Conservation (phyloP, 768 basidiomycete species). For the Russula griseocarnosa region DNA sequence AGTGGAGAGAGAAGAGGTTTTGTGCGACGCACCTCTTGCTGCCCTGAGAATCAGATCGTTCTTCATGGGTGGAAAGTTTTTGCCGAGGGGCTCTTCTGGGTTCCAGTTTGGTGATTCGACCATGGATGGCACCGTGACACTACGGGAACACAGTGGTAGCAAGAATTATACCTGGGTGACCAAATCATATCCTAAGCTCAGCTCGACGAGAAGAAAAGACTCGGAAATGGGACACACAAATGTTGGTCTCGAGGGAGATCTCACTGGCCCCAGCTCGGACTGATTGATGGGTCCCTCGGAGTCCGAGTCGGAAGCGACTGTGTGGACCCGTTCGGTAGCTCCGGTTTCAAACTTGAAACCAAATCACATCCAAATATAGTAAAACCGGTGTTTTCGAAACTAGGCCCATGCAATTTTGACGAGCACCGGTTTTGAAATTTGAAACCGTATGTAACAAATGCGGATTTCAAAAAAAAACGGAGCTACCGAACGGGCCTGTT, state of each 20-base stretch:
- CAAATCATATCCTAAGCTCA: background rate
- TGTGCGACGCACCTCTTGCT: constrained; percentile 57
- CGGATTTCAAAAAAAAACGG: no score
- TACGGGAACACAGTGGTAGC: background rate
- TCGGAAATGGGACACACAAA: background rate
- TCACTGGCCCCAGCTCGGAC: no score
- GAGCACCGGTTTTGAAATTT: no score
- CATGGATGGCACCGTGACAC: constrained; percentile 2
- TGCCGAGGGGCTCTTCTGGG: constrained; percentile 12
- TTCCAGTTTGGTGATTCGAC: constrained; percentile 22
- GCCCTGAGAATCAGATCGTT: constrained; percentile 91
- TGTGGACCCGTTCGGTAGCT: no score
- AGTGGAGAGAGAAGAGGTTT: constrained; percentile 8
- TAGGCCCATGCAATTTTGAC: no score
- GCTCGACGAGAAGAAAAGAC: background rate
- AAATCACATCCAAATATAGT: no score
- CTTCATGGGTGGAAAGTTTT: constrained; percentile 62
- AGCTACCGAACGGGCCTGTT: no score
- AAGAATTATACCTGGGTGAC: background rate
- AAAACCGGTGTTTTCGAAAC: no score
- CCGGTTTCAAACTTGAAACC: no score
- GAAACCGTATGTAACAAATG: no score
- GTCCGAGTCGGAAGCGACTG: no score
- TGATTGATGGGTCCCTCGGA: no score
- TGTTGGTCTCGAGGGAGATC: background rate